Percentiles rank a stretch among this genome's conserved stretches.
These are phyloP conservation scores for Rhodocollybia butyracea DNA, from an alignment of 768 basidiomycete genomes.

Conservation along the genomic window DNA sequence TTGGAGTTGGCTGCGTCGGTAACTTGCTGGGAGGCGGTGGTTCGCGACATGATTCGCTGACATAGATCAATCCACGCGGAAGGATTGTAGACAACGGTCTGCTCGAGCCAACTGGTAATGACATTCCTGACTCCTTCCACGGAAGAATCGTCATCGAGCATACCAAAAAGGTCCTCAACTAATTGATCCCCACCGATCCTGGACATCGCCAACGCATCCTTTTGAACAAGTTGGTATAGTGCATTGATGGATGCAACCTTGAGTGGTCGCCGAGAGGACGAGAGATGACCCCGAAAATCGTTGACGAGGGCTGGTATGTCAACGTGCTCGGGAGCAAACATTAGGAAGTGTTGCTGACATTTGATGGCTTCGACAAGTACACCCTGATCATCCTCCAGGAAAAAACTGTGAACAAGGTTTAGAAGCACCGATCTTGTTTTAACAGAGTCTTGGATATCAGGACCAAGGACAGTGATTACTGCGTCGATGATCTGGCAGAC, in stretches of 20 bases:
- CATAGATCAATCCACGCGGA: conserved; percentile 98
- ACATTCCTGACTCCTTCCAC: conserved; percentile 93
- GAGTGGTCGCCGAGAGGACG: conserved; percentile 77
- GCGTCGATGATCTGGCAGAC: conserved; percentile 92
- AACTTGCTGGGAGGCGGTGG: conserved; percentile 79
- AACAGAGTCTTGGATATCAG: conserved; percentile 88
- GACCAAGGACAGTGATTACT: conserved; percentile 89
- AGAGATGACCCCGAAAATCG: conserved; percentile 75
- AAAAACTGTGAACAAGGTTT: conserved; percentile 83
- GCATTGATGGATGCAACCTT: conserved; percentile 95
- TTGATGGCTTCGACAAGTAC: conserved; percentile 92
- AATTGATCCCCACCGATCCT: conserved; percentile 91
- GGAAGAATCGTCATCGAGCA: conserved; percentile 92
- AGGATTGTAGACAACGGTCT: conserved; percentile 90
- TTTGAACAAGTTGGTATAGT: conserved; percentile 94
- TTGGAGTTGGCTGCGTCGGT: conserved; percentile 59
- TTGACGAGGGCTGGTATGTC: conserved; percentile 77
- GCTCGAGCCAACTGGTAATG: conserved; percentile 91
- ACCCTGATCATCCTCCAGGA: conserved; percentile 81
- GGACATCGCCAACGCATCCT: conserved; percentile 88
- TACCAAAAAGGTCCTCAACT: conserved; percentile 91
- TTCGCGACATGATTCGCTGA: conserved; percentile 94
- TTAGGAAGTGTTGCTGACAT: conserved; percentile 94
- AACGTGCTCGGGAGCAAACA: conserved; percentile 88
- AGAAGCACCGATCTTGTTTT: conserved; percentile 78